Conservation (phyloP, 352 stramenopile genomes). For the Phytophthora megakarya region DNA sequence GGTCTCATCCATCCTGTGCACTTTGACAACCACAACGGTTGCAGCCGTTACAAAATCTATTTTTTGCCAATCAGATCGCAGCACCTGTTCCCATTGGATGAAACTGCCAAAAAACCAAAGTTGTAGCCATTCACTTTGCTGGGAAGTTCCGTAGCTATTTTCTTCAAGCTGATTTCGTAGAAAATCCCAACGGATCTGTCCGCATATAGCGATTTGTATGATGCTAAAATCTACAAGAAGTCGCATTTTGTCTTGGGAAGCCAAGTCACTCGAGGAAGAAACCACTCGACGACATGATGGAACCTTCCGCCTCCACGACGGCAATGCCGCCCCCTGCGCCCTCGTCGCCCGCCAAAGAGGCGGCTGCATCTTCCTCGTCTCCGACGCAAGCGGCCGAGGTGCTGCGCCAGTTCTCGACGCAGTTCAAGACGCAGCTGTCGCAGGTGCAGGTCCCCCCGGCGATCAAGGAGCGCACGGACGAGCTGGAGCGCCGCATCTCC, state of each 20-base stretch:
- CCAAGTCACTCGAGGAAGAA: slow-evolving; percentile 27
- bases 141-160: slow-evolving; percentile 16
- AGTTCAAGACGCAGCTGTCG: slow-evolving; percentile 45
- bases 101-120: slow-evolving; percentile 13
- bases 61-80: slow-evolving; percentile 20
- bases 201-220: slow-evolving; percentile 33
- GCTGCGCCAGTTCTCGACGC: slow-evolving; percentile 38
- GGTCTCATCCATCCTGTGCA: slow-evolving; percentile 58
- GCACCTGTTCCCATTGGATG: slow-evolving; percentile 16
- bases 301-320: slow-evolving; percentile 33
- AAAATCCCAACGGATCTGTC: slow-evolving; percentile 24
- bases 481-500: slow-evolving; percentile 71
- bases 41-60: slow-evolving; percentile 1
- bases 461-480: slow-evolving; percentile 74
- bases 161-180: neutral
- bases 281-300: slow-evolving; percentile 33
- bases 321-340: slow-evolving; percentile 7
- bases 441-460: slow-evolving; percentile 66
- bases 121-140: slow-evolving; percentile 29
- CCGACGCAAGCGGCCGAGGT: slow-evolving; percentile 13
- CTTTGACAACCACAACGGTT: neutral
- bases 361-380: neutral
- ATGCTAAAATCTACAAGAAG: slow-evolving; percentile 4
- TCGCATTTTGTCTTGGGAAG: slow-evolving; percentile 1
- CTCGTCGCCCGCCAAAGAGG: slow-evolving; percentile 1